Conservation (phyloP, 805 yeast genomes). For the Saturnispora bothae region DNA sequence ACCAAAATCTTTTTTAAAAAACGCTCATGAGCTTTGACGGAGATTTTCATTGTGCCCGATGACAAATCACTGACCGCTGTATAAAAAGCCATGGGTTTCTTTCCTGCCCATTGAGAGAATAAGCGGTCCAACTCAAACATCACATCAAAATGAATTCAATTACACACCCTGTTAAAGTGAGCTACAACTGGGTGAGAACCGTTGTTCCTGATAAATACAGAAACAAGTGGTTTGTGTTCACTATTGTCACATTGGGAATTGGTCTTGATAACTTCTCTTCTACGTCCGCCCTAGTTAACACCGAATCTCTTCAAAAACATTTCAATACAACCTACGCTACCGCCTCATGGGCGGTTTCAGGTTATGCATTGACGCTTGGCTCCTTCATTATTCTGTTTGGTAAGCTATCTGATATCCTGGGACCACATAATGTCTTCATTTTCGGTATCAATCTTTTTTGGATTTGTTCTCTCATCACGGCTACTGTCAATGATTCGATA, state of each 20-base stretch:
- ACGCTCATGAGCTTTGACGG: too few relatives aligned
- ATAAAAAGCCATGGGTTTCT: too few relatives aligned
- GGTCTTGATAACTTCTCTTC: constrained; percentile 22
- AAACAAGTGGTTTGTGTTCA: constrained; percentile 13
- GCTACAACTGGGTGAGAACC: constrained; percentile 7
- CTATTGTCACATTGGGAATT: constrained; percentile 9
- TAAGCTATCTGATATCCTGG: constrained; percentile 32
- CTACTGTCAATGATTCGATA: constrained; percentile 26
- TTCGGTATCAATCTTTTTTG: constrained; percentile 14
- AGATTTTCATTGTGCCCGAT: too few relatives aligned
- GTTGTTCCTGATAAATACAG: constrained; percentile 14
- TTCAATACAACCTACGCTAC: constrained; percentile 29
- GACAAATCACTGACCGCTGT: too few relatives aligned
- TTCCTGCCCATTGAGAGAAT: too few relatives aligned
- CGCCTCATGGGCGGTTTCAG: constrained; percentile 33
- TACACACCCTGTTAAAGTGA: neutral
- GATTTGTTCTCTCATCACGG: constrained; percentile 26
- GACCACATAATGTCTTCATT: constrained; percentile 26
- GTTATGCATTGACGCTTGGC: constrained; percentile 35
- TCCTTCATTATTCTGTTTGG: constrained; percentile 35
- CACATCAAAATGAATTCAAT: neutral
- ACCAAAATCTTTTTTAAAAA: too few relatives aligned
- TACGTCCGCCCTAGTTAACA: constrained; percentile 18
- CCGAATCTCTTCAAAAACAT: constrained; percentile 25
- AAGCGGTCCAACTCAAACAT: too few relatives aligned